These are phyloP conservation scores for Lachancea meyersii DNA, from an alignment of 805 yeast genomes.

Conservation along the genomic window DNA sequence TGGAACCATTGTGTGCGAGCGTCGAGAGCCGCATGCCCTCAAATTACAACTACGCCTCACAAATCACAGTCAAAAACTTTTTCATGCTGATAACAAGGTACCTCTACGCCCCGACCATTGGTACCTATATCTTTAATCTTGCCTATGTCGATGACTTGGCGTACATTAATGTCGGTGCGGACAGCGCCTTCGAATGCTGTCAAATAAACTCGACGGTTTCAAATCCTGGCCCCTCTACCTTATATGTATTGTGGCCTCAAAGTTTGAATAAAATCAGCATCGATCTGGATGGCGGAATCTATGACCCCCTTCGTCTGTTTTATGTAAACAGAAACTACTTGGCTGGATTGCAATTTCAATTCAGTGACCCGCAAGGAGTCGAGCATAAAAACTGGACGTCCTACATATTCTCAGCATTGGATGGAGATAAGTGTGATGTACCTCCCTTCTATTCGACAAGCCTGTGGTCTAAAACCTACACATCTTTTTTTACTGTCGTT, in stretches of 20 bases:
- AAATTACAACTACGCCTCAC: slow-evolving; percentile 11
- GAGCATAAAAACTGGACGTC: slow-evolving; percentile 14
- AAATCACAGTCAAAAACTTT: slow-evolving; percentile 14
- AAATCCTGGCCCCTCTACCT: slow-evolving; percentile 8
- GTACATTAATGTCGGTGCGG: slow-evolving; percentile 31
- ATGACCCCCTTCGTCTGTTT: slow-evolving; percentile 29
- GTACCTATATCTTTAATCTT: slow-evolving; percentile 26
- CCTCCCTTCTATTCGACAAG: slow-evolving; percentile 8
- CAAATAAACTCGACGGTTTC: slow-evolving; percentile 7
- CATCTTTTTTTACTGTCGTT: slow-evolving; percentile 11
- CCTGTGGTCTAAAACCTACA: slow-evolving; percentile 5
- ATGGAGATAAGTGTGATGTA: slow-evolving; percentile 3
- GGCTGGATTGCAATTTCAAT: slow-evolving; percentile 14
- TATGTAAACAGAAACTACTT: slow-evolving; percentile 18
- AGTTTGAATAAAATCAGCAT: slow-evolving; percentile 9
- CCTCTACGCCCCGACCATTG: slow-evolving; percentile 25
- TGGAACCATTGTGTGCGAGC: neutral
- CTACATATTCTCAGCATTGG: slow-evolving; percentile 13
- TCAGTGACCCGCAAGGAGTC: slow-evolving; percentile 19
- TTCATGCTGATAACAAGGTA: slow-evolving; percentile 25
- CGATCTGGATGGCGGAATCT: slow-evolving; percentile 22
- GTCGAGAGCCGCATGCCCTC: slow-evolving; percentile 6
- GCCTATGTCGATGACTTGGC: slow-evolving; percentile 29
- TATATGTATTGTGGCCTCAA: slow-evolving; percentile 12
- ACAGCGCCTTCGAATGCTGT: slow-evolving; percentile 35